A percentile compares a stretch with the other conserved stretches of the same genome.
These are phyloP conservation scores for Leucosporidium scottii DNA, from an alignment of 768 basidiomycete genomes.

Conservation along the genomic window DNA sequence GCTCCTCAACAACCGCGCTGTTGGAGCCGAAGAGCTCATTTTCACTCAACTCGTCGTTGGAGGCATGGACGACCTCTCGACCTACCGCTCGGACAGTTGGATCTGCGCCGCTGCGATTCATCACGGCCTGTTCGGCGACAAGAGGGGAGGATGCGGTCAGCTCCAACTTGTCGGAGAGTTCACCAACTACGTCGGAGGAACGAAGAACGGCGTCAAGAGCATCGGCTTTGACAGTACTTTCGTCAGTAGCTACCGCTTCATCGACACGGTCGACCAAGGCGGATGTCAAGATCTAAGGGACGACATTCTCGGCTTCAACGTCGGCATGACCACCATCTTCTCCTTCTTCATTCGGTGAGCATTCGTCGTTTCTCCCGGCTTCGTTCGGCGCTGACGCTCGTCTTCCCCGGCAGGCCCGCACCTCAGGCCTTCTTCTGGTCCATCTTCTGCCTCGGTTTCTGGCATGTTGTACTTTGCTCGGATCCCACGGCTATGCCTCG, in stretches of 20 bases:
- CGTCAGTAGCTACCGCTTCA: constrained; percentile 62
- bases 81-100: constrained; percentile 77
- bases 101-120: constrained; percentile 77
- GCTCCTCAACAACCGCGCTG: constrained; percentile 63
- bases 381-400: too few species aligned
- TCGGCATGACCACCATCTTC: constrained; percentile 58
- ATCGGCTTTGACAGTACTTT: constrained; percentile 68
- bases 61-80: constrained; percentile 64
- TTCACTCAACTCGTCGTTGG: constrained; percentile 73
- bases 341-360: constrained; percentile 66
- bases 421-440: constrained; percentile 53
- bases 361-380: constrained; percentile 54
- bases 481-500: constrained; percentile 46
- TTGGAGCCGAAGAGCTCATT: constrained; percentile 60
- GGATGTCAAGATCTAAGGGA: constrained; percentile 67
- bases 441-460: constrained; percentile 50
- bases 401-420: constrained; percentile 48
- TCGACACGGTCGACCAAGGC: constrained; percentile 48
- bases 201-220: constrained; percentile 59
- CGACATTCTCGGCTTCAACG: constrained; percentile 64
- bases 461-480: constrained; percentile 75
- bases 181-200: constrained; percentile 58
- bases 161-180: constrained; percentile 65
- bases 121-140: constrained; percentile 54
- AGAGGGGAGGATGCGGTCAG: constrained; percentile 68